A percentile compares a stretch with the other conserved stretches of the same genome.
Conservation (phyloP, 75 land plant genomes). For the Pinus albicaulis region DNA sequence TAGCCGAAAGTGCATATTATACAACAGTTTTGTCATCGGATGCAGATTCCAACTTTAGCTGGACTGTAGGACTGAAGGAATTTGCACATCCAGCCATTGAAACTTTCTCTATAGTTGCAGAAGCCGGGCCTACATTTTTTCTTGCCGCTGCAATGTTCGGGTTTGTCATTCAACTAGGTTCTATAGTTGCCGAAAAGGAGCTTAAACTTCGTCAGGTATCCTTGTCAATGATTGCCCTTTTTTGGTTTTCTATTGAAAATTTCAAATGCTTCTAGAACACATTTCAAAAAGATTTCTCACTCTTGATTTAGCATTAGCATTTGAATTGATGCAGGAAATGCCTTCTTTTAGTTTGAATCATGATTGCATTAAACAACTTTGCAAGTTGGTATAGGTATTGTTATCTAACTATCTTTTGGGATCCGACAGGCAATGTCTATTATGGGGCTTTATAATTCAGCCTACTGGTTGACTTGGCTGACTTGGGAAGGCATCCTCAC, state of each 20-base stretch:
- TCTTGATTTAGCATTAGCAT: neutral
- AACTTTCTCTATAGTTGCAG: constrained; percentile 47
- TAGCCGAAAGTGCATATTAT: no score
- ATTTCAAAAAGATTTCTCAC: neutral
- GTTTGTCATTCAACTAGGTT: constrained; percentile 83
- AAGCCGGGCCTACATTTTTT: constrained; percentile 75
- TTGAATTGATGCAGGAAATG: neutral
- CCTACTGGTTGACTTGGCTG: constrained; percentile 95
- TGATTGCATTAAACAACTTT: no score
- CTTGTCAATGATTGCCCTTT: neutral
- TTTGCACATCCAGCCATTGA: constrained; percentile 86
- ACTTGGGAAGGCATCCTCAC: constrained; percentile 73
- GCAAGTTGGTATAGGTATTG: neutral
- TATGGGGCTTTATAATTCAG: constrained; percentile 96
- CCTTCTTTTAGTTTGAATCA: neutral
- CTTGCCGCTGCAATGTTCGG: constrained; percentile 93
- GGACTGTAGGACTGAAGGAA: constrained; percentile 78
- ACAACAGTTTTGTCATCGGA: neutral
- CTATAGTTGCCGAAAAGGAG: constrained; percentile 80
- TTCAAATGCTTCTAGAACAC: no score
- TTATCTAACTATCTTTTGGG: neutral
- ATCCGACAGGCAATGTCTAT: constrained; percentile 85
- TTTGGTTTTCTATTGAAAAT: no score
- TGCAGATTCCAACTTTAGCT: constrained; percentile 73
- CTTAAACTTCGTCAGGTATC: constrained; percentile 93